Conservation (phyloP, 352 stramenopile species). For the Pythium grandisporangium region DNA sequence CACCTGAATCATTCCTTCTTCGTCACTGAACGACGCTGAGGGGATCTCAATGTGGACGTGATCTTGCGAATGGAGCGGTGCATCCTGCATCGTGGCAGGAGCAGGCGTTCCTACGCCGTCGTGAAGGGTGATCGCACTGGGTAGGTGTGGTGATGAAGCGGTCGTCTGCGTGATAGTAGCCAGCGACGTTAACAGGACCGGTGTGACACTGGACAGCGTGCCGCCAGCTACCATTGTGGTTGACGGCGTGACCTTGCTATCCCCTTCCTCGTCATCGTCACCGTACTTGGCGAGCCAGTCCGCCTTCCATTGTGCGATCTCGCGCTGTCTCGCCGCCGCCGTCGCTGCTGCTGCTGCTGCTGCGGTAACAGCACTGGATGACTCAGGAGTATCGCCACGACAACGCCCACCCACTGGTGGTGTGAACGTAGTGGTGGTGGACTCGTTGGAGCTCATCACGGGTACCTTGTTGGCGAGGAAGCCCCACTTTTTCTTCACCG, state of each 20-base stretch:
- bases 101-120: no score
- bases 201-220: no score
- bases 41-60: constrained; percentile 23
- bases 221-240: no score
- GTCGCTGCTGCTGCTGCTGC: constrained; percentile 3
- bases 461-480: constrained; percentile 12
- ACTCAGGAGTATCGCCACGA: constrained; percentile 4
- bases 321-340: constrained; percentile 16
- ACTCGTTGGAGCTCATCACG: constrained; percentile 11
- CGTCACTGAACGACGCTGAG: no score
- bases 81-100: no score
- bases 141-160: no score
- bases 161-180: no score
- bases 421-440: constrained; percentile 9
- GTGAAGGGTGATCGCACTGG: no score
- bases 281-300: constrained; percentile 32
- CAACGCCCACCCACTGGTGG: constrained; percentile 4
- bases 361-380: neutral
- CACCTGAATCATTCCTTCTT: no score
- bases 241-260: neutral
- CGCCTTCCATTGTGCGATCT: constrained; percentile 27
- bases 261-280: constrained; percentile 15
- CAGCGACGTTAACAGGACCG: no score
- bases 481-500: constrained; percentile 17
- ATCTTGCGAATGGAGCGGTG: constrained; percentile 5